Conservation (phyloP, 345 rosid genomes). For the Citrus glauca region DNA sequence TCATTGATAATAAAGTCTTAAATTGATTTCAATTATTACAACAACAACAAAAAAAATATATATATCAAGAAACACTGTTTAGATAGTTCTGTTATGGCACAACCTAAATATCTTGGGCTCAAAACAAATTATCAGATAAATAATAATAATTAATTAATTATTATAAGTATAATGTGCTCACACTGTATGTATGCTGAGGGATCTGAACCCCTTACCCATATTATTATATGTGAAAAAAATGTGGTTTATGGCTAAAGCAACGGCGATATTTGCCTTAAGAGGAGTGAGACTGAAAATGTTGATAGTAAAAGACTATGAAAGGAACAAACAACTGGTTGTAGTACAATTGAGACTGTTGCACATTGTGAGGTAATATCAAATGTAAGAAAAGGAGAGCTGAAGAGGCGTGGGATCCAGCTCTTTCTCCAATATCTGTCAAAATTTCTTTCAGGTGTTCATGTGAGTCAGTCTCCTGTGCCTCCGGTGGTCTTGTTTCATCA, state of each 20-base stretch:
- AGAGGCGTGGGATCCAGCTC: slow-evolving; percentile 8
- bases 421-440: background rate
- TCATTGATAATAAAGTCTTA: no score
- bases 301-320: background rate
- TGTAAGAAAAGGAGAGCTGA: background rate
- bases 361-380: background rate
- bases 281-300: background rate
- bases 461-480: background rate
- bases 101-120: no score
- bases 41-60: no score
- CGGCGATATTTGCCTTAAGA: background rate
- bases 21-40: no score
- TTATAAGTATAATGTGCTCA: no score
- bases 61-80: no score
- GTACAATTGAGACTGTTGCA: background rate
- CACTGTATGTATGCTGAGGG: background rate
- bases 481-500: slow-evolving; percentile 24
- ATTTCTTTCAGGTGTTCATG: background rate
- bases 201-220: background rate
- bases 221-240: background rate
- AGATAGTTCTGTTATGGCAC: background rate
- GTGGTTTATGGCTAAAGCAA: background rate
- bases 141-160: no score
- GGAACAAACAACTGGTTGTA: background rate
- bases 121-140: no score